Evolutionary conservation across 1,284 basidiomycete species (phyloP).

Genomic region (Fomes fomentarius): DNA sequence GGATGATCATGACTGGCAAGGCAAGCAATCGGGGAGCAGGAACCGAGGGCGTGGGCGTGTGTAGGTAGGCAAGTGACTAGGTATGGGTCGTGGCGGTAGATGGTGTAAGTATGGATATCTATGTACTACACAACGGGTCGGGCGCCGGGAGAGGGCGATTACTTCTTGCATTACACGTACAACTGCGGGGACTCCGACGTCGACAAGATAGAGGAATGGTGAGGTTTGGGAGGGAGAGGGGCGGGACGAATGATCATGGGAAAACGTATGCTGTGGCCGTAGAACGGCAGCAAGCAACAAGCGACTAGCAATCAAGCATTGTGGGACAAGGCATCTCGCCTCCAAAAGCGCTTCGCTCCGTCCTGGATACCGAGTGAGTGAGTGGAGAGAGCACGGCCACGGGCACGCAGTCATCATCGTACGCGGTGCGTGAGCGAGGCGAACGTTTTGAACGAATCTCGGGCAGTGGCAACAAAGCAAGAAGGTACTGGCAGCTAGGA

Average conservation of each 20-base stretch:
- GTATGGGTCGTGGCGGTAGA: not conserved
- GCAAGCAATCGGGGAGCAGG: no score
- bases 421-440: constrained; percentile 3
- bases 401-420: not conserved
- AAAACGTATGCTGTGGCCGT: no score
- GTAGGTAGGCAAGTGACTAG: not conserved
- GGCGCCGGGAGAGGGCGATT: not conserved
- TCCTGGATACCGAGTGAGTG: no score
- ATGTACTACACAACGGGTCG: constrained; percentile 9
- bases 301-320: not conserved
- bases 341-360: no score
- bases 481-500: no score
- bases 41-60: not conserved
- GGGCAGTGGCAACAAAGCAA: not conserved
- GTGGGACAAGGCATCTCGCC: not conserved
- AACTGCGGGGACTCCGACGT: not conserved
- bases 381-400: no score
- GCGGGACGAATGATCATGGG: no score
- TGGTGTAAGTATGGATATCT: not conserved
- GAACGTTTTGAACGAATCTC: constrained; percentile 1
- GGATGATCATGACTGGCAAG: no score
- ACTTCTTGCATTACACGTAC: constrained; percentile 7
- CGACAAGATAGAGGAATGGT: no score
- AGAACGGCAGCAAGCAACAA: not conserved
- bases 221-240: no score